Conservation (phyloP, 2,329 filamentous ascomycete species). For the Teratosphaeria nubilosa region DNA sequence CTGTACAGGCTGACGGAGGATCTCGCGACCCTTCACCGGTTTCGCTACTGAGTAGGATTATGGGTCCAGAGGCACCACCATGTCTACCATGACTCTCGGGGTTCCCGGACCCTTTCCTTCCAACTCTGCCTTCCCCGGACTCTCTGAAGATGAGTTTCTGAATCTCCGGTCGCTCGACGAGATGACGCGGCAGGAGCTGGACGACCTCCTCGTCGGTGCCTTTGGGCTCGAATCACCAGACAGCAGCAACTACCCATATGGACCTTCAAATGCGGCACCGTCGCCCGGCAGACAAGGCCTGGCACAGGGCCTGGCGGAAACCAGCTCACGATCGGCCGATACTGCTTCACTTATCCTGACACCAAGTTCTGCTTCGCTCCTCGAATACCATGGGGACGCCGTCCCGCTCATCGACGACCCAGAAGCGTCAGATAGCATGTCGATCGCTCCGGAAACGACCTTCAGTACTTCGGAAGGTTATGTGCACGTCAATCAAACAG, state of each 20-base stretch:
- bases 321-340: conserved; percentile 14
- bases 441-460: conserved; percentile 7
- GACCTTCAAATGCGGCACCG: conserved; percentile 3
- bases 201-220: background rate
- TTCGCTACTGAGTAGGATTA: background rate
- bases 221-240: background rate
- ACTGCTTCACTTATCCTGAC: conserved; percentile 14
- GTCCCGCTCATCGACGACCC: conserved; percentile 6
- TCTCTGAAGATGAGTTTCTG: background rate
- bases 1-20: background rate
- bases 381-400: conserved; percentile 6
- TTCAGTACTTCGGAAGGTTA: conserved; percentile 10
- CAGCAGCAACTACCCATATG: background rate
- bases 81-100: background rate
- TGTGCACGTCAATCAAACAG: conserved; percentile 9
- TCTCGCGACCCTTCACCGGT: background rate
- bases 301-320: conserved; percentile 3
- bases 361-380: conserved; percentile 12
- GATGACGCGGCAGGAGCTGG: background rate
- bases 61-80: background rate
- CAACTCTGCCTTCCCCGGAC: conserved; percentile 1
- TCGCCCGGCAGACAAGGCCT: conserved; percentile 9
- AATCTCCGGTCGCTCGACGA: background rate
- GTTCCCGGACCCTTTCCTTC: conserved; percentile 3
- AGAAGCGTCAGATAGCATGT: conserved; percentile 7